phyloP scores from a whole-genome alignment of 176 grass and related monocot genomes.

The Cenchrus fungigraminus region DNA sequence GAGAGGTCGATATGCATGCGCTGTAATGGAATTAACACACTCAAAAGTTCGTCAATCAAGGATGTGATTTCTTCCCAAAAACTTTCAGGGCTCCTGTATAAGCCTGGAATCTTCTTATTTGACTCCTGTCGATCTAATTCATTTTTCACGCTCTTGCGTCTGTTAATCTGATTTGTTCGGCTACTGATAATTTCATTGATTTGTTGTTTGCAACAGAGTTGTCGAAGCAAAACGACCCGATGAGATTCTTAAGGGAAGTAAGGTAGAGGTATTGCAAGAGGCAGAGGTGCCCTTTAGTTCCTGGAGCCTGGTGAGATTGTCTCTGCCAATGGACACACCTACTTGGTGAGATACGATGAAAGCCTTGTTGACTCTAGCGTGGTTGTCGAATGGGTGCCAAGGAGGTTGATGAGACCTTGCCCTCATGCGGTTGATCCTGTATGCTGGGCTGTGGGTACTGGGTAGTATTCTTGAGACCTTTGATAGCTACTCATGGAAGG shows the following conservation, averaged over 20 bases:
- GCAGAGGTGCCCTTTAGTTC: slow-evolving; percentile 52
- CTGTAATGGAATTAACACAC: neutral
- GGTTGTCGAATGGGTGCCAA: slow-evolving; percentile 61
- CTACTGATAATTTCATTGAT: slow-evolving; percentile 26
- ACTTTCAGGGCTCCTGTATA: neutral
- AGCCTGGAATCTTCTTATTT: neutral
- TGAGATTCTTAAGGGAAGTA: slow-evolving; percentile 72
- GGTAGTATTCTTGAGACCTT: slow-evolving; percentile 63
- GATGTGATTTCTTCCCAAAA: neutral
- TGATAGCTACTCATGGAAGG: slow-evolving; percentile 74
- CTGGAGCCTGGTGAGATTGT: slow-evolving; percentile 73
- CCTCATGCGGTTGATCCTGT: slow-evolving; percentile 16
- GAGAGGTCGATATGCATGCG: neutral
- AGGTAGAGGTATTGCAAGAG: slow-evolving; percentile 70
- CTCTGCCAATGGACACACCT: slow-evolving; percentile 74
- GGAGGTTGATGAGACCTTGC: slow-evolving; percentile 65
- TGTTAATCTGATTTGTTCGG: neutral
- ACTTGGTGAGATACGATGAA: slow-evolving; percentile 60
- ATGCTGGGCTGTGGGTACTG: slow-evolving; percentile 47
- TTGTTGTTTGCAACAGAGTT: slow-evolving; percentile 28
- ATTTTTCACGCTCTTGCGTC: neutral
- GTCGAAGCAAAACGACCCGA: slow-evolving; percentile 2
- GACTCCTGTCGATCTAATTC: neutral
- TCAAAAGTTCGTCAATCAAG: neutral
- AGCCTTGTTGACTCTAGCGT: neutral